Base-by-base conservation (phyloP, 768 basidiomycete species). In the Floccularia luteovirens region DNA sequence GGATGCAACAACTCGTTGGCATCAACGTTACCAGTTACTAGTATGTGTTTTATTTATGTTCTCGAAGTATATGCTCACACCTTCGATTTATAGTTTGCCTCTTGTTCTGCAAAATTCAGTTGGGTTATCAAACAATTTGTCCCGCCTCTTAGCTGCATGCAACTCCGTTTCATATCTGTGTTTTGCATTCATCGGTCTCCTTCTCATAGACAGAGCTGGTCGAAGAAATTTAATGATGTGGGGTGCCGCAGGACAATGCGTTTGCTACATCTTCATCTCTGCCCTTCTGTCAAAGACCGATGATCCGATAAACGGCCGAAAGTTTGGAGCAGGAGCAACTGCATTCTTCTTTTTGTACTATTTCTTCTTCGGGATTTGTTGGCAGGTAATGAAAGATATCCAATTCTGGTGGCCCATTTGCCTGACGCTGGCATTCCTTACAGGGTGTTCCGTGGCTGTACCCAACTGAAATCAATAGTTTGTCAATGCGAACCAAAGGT, bases 11-110 rank as follows among this genome's bases (percentile, higher is more conserved):
- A 44, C 57, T 72, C 5, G 69, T 65, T 19, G 70, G 70, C 17
- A 70, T 73, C 38, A 74, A 74, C 35, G 71, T 74, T 13, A 74
- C 69, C 1, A 71, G 69, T 46, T 73, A 73, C 52, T 73, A 73
- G 69, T 69, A 32, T 24, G 63, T 46, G 1, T 21, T 17, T 1
- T 36, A 21, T n/a, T 13, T 3, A 6, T n/a, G 25, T 25, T 19
- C 24, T 24, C 5, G 13, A 13, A 20, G 12, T 28, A 28, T 3
- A 4, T 25, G 16, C 23, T 38, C 1, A 40, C 34, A 30, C 13
- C 36, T 19, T 23, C 16, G 6, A 7, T 11, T 39, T 33, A 3
- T 39, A 70, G 67, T 42, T 64, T 70, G 38, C 70, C 70, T 6
- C 55, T 72, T 5, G 70, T 74, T 17, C 62, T 74, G 3, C 66